These are phyloP conservation scores for Aspergillus viridinutans DNA, from an alignment of 2,329 filamentous ascomycete species.

Conservation along the genomic window DNA sequence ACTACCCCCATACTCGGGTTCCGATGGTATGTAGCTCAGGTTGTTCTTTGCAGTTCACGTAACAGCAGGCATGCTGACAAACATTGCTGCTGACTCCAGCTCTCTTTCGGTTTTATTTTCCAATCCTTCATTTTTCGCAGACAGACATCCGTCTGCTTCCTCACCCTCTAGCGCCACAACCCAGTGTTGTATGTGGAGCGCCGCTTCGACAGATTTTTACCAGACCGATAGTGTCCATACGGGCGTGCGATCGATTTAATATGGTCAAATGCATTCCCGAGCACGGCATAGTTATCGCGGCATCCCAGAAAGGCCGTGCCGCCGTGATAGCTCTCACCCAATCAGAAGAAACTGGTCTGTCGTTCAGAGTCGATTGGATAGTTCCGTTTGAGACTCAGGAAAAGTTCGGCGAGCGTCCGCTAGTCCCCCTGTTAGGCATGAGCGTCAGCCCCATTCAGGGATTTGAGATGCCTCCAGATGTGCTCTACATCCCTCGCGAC, in stretches of 20 bases:
- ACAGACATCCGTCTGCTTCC: slow-evolving; percentile 35
- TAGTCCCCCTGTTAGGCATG: slow-evolving; percentile 50
- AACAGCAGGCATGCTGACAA: slow-evolving; percentile 4
- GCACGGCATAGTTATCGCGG: slow-evolving; percentile 55
- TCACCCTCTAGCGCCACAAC: slow-evolving; percentile 27
- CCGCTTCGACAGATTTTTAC: slow-evolving; percentile 28
- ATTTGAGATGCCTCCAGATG: slow-evolving; percentile 34
- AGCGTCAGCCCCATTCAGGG: slow-evolving; percentile 56
- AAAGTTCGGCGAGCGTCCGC: slow-evolving; percentile 38
- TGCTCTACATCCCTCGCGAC: slow-evolving; percentile 28
- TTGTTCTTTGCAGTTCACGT: background rate
- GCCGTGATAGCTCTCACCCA: slow-evolving; percentile 52
- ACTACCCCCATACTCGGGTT: slow-evolving; percentile 10
- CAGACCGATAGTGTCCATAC: slow-evolving; percentile 20
- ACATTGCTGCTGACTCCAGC: slow-evolving; percentile 11
- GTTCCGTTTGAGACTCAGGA: slow-evolving; percentile 53
- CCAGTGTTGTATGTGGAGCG: slow-evolving; percentile 28
- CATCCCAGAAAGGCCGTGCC: slow-evolving; percentile 54
- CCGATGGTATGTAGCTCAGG: slow-evolving; percentile 14
- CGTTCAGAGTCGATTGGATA: slow-evolving; percentile 55
- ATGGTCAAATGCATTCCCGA: slow-evolving; percentile 56
- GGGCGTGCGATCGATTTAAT: slow-evolving; percentile 50
- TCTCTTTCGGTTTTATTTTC: slow-evolving; percentile 27
- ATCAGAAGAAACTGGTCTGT: slow-evolving; percentile 31
- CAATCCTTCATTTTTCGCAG: slow-evolving; percentile 42